Base-by-base conservation (phyloP, 148 eudicot genomes). In the Camellia japonica region DNA sequence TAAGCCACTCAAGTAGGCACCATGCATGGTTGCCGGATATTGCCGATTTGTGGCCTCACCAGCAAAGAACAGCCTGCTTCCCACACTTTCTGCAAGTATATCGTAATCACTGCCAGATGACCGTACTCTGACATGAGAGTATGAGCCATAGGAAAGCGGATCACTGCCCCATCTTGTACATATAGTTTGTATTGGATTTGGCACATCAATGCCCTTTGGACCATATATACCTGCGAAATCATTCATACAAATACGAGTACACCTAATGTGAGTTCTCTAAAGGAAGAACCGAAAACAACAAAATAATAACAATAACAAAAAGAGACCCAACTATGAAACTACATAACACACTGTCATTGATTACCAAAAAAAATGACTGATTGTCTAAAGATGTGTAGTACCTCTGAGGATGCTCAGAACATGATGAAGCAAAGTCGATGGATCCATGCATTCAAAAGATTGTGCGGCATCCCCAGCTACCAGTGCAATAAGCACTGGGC, bases 1-100 rank as follows among this genome's bases (percentile, higher is more conserved):
- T 79, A 93, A 86, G 65, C 98, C 97, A 83, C 95, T 93, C 74
- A 93, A 77, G 80, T 89, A 91, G 41, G 98, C 98, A 75, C 98
- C 98, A n/a, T 94, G 98, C 98, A 94, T 94, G 64, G 91, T 94
- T 76, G 97, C 98, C 16, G 95, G 98, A 76, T 93, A 86, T 82
- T 93, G 86, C 80, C 94, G 82, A 79, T 66, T 90, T 58, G 97
- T 94, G 65, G 98, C 97, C 82, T 94, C 98, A 76, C 97, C 98
- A 47, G 94, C 97, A 79, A 94, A 94, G 80, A 91, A 94, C 75
- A 94, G 83, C 47, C 89, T 88, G 83, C 77, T 80, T 14, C 81
- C 90, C 9, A 94, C 87, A 71, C 87, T 93, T 86, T 94, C 98
- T 58, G 98, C 95, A 44, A 94, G 86, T 79, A 88, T 65, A 68